phyloP scores from a whole-genome alignment of 805 yeast species.

The Schwanniomyces vanrijiae region DNA sequence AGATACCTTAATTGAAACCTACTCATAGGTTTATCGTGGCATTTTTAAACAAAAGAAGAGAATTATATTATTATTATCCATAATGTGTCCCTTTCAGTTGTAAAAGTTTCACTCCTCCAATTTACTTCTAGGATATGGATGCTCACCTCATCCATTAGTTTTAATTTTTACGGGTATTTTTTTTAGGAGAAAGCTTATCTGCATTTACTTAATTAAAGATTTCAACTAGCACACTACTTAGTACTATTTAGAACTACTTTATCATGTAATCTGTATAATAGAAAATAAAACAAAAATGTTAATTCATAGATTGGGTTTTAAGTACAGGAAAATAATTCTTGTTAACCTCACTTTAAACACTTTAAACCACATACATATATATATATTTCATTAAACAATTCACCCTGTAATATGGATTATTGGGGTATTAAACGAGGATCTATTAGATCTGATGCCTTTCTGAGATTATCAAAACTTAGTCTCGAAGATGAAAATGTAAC shows the following conservation, averaged over 20 bases:
- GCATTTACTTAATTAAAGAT: conserved; percentile 1
- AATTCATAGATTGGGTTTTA: not conserved
- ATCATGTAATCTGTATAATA: conserved; percentile 9
- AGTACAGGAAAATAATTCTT: not conserved
- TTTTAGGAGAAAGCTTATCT: conserved; percentile 3
- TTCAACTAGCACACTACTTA: not conserved
- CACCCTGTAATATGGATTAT: conserved; percentile 30
- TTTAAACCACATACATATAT: not conserved
- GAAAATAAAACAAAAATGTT: not conserved
- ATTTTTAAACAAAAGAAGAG: not conserved
- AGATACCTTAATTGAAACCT: conserved; percentile 90
- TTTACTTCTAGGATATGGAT: conserved; percentile 1
- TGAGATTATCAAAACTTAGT: conserved; percentile 35
- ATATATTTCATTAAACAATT: not conserved
- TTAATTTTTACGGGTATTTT: not conserved
- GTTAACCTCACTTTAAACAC: not conserved
- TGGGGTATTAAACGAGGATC: conserved; percentile 37
- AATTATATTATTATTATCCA: not conserved
- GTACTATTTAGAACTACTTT: not conserved
- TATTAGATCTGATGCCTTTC: conserved; percentile 39
- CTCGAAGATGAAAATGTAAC: conserved; percentile 20
- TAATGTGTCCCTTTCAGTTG: not conserved
- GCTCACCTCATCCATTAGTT: not conserved
- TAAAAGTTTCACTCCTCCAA: conserved; percentile 1
- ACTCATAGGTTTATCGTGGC: conserved; percentile 47